phyloP scores from a whole-genome alignment of 176 grass and related monocot species.

The Echinochloa phyllopogon region DNA sequence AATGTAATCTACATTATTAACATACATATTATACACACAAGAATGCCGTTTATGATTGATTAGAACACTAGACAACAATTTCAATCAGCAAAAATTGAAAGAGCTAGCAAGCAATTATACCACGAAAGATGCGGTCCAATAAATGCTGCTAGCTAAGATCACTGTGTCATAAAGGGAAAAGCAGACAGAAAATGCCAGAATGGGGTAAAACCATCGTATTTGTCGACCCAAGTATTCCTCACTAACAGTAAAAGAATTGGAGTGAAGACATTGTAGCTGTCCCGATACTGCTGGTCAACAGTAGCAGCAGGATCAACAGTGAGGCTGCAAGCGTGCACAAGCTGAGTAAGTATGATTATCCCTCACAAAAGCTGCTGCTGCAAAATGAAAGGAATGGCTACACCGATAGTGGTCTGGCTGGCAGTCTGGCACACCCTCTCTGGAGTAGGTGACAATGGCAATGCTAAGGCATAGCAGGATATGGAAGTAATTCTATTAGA shows the following conservation, averaged over 20 bases:
- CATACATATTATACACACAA: not conserved
- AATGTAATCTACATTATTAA: not conserved
- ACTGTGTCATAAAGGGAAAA: not conserved
- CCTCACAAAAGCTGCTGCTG: not conserved
- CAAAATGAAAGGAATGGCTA: not conserved
- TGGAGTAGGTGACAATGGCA: not conserved
- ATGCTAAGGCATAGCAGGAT: not conserved
- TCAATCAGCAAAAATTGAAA: not conserved
- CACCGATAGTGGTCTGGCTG: too few species aligned
- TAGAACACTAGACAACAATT: not conserved
- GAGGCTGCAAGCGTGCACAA: not conserved
- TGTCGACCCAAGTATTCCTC: conserved; percentile 1
- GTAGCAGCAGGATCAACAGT: not conserved
- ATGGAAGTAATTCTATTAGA: not conserved
- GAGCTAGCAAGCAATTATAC: not conserved
- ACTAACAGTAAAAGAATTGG: not conserved
- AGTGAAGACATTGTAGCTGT: not conserved
- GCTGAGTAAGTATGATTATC: not conserved
- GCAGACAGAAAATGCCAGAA: not conserved
- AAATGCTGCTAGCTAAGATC: not conserved
- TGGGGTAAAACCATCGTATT: not conserved
- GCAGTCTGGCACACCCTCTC: not conserved
- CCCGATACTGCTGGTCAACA: not conserved
- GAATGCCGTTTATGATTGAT: not conserved
- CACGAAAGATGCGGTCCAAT: not conserved